Percentiles rank a stretch among this genome's conserved stretches.
Evolutionary conservation across 2,329 filamentous ascomycete genomes (phyloP).

Genomic region (Ceratocystis smalleyi): DNA sequence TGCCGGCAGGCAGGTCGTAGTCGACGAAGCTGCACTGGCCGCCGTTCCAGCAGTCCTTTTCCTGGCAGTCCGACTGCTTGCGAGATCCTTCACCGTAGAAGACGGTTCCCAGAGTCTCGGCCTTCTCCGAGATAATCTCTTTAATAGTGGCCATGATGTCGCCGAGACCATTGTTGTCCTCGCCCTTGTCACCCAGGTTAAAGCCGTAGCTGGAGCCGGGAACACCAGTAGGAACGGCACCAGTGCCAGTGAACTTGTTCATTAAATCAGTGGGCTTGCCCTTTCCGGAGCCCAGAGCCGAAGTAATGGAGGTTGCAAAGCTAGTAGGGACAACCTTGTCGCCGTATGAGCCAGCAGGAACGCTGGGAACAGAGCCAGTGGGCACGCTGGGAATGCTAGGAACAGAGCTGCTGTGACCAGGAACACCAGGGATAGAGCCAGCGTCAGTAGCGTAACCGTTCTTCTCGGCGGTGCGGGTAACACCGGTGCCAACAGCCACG

Average conservation of each 20-base stretch:
- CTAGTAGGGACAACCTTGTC: not conserved
- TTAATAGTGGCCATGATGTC: not conserved
- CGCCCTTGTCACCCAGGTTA: not conserved
- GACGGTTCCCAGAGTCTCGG: conserved; percentile 8
- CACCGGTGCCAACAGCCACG: not conserved
- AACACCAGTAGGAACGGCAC: not conserved
- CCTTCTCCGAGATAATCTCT: not conserved
- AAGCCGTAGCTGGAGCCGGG: not conserved
- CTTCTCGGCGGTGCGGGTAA: not conserved
- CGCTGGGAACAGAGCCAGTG: not conserved
- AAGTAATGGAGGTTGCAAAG: not conserved
- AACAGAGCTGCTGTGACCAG: not conserved
- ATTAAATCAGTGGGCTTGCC: not conserved
- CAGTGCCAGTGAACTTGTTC: not conserved
- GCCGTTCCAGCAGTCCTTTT: conserved; percentile 6
- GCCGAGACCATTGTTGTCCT: not conserved
- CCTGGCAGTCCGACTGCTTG: conserved; percentile 5
- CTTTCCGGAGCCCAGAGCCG: not conserved
- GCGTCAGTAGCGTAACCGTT: not conserved
- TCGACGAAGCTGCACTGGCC: conserved; percentile 12
- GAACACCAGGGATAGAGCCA: not conserved
- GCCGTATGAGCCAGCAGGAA: not conserved
- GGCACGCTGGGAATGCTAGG: not conserved
- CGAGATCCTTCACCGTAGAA: conserved; percentile 11
- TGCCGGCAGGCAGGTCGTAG: conserved; percentile 10